Percentiles rank a stretch among this genome's conserved stretches.
Conservation (phyloP, 148 eudicot genomes). For the Camellia lanceoleosa region DNA sequence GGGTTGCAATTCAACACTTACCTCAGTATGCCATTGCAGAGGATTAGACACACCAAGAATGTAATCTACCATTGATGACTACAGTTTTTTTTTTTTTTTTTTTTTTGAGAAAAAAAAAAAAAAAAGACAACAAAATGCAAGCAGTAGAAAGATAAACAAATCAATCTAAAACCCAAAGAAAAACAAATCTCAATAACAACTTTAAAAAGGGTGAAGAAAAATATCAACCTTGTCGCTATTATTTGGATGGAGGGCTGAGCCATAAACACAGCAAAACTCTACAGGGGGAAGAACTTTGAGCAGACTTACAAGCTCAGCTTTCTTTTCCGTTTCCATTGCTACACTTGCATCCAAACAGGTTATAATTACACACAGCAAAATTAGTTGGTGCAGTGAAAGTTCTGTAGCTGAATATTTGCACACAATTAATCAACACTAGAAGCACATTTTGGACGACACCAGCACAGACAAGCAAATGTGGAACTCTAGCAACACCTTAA, state of each 20-base stretch:
- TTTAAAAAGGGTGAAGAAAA: background rate
- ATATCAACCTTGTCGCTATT: constrained; percentile 59
- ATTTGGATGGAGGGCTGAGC: constrained; percentile 88
- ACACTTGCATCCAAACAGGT: constrained; percentile 9
- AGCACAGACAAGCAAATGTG: background rate
- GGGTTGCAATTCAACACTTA: constrained; percentile 14
- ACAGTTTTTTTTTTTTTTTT: background rate
- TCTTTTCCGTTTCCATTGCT: constrained; percentile 36
- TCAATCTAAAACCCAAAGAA: background rate
- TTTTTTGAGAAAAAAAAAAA: background rate
- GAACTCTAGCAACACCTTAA: background rate
- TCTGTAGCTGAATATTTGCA: background rate
- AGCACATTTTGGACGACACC: background rate
- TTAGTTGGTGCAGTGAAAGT: background rate
- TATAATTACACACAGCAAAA: background rate
- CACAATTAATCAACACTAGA: background rate
- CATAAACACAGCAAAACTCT: constrained; percentile 86
- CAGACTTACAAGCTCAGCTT: constrained; percentile 47
- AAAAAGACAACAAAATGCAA: background rate
- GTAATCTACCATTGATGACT: constrained; percentile 90
- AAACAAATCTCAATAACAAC: background rate
- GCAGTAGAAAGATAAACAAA: background rate
- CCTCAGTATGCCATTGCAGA: constrained; percentile 85
- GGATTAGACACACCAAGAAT: constrained; percentile 89
- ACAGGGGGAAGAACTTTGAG: constrained; percentile 85